Conservation (phyloP, 2,329 filamentous ascomycete genomes). For the Neocatenulostroma microsporum region DNA sequence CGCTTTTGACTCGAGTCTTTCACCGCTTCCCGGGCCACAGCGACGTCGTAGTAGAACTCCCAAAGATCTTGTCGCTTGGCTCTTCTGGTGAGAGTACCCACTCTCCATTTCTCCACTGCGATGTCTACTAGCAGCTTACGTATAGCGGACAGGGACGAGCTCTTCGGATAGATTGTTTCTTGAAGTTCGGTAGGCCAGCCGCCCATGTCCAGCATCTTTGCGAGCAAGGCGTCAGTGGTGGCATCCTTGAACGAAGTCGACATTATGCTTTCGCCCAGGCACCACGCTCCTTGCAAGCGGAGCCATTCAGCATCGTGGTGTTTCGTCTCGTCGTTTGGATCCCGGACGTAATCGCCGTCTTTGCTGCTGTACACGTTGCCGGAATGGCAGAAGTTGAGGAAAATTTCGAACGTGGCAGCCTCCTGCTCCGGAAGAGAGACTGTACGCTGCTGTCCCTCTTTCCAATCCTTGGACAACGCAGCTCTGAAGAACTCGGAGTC, state of each 20-base stretch:
- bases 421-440: slow-evolving; percentile 8
- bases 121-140: slow-evolving; percentile 3
- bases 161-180: neutral
- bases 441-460: slow-evolving; percentile 6
- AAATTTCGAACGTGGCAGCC: slow-evolving; percentile 9
- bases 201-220: neutral
- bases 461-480: slow-evolving; percentile 9
- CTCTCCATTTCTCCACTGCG: neutral
- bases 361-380: slow-evolving; percentile 3
- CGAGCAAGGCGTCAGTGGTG: slow-evolving; percentile 11
- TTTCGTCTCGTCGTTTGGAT: too few species aligned
- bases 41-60: slow-evolving; percentile 3
- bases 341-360: too few species aligned
- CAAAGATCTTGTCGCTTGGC: neutral
- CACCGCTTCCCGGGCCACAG: neutral
- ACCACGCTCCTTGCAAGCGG: slow-evolving; percentile 7
- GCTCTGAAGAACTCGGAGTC: slow-evolving; percentile 7
- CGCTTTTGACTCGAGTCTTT: neutral
- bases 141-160: neutral
- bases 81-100: neutral
- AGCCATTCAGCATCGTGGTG: slow-evolving; percentile 1
- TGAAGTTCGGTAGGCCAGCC: too few species aligned
- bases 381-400: slow-evolving; percentile 13
- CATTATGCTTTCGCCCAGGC: slow-evolving; percentile 16
- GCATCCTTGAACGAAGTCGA: slow-evolving; percentile 18